Conservation (phyloP, 768 basidiomycete species). For the Pulveroboletus sp. region DNA sequence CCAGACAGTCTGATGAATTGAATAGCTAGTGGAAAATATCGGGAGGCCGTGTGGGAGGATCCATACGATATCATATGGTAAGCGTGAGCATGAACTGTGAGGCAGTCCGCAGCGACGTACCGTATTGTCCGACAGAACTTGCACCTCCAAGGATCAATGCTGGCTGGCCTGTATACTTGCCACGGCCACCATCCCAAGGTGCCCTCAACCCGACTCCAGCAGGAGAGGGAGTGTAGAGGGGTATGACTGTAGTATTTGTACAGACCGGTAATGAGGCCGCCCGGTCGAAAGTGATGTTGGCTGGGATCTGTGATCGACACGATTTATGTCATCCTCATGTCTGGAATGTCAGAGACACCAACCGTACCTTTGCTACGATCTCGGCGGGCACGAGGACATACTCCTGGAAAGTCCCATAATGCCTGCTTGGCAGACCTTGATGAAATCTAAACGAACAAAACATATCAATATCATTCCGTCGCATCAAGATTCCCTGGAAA, state of each 20-base stretch:
- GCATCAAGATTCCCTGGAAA: neutral
- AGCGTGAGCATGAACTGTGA: constrained; percentile 8
- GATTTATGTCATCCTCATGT: neutral
- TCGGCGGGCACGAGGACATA: constrained; percentile 24
- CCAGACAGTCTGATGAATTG: constrained; percentile 34
- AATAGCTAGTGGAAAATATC: constrained; percentile 18
- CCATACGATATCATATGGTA: neutral
- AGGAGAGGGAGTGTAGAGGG: constrained; percentile 29
- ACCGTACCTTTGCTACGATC: constrained; percentile 5
- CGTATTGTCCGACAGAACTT: constrained; percentile 35
- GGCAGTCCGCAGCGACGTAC: constrained; percentile 27
- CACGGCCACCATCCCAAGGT: constrained; percentile 33
- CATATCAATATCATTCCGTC: neutral
- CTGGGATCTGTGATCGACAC: constrained; percentile 29
- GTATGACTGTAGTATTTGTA: constrained; percentile 29
- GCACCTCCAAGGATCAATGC: constrained; percentile 36
- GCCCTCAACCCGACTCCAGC: constrained; percentile 29
- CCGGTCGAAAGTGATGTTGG: constrained; percentile 33
- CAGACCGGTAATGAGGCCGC: constrained; percentile 36
- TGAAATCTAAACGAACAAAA: constrained; percentile 13
- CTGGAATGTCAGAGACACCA: neutral
- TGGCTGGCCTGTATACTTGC: constrained; percentile 28
- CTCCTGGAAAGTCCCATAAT: constrained; percentile 25
- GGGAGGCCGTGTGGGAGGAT: neutral
- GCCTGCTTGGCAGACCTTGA: constrained; percentile 4